These are phyloP conservation scores for Prunus armeniaca DNA, from an alignment of 306 rosid species.

Conservation along the genomic window DNA sequence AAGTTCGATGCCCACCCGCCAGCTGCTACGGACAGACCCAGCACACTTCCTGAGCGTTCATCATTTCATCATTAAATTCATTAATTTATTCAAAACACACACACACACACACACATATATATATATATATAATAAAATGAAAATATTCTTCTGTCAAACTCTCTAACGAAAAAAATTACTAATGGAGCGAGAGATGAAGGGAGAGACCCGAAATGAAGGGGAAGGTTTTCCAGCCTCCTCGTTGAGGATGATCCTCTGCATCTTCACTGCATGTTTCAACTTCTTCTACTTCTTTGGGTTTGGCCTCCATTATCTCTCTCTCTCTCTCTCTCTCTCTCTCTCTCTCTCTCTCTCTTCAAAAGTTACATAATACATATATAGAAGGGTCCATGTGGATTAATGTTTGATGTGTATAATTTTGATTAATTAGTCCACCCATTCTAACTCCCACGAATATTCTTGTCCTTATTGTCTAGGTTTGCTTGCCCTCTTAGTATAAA, in stretches of 20 bases:
- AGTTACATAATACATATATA: neutral
- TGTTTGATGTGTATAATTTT: neutral
- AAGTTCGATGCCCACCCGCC: constrained; percentile 38
- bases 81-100: neutral
- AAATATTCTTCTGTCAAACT: no score
- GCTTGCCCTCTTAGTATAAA: neutral
- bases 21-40: constrained; percentile 28
- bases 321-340: neutral
- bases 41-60: constrained; percentile 20
- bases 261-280: neutral
- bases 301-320: neutral
- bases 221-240: constrained; percentile 46
- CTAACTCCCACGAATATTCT: no score
- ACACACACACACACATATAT: no score
- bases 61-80: neutral
- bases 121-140: neutral
- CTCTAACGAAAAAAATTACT: no score
- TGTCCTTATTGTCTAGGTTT: neutral
- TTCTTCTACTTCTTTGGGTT: neutral
- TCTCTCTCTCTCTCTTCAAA: neutral
- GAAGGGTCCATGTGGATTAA: neutral
- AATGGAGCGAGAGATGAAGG: no score
- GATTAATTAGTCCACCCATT: neutral
- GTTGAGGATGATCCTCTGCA: neutral
- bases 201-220: constrained; percentile 37